phyloP scores from a whole-genome alignment of 2,329 filamentous ascomycete genomes.

The Penicillium carneum region DNA sequence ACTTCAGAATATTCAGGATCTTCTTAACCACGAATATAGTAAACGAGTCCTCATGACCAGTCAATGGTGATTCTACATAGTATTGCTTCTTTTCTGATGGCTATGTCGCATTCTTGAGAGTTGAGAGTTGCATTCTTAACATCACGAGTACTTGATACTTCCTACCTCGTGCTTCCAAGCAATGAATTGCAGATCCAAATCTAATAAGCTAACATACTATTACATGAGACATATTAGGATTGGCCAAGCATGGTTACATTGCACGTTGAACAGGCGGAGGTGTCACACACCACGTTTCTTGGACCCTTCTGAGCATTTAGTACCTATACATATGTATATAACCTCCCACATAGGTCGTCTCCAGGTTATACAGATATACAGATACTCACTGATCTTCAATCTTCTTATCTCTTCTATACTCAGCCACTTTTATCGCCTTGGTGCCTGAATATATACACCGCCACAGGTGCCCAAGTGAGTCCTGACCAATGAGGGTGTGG shows the following conservation, averaged over 20 bases:
- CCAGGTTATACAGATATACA: not conserved
- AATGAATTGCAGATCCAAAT: not conserved
- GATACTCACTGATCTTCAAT: too few relatives aligned
- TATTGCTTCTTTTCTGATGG: not conserved
- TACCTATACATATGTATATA: slow-evolving; percentile 1
- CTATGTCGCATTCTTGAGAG: slow-evolving; percentile 6
- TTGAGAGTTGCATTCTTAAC: slow-evolving; percentile 2
- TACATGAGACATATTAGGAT: not conserved
- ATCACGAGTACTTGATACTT: slow-evolving; percentile 10
- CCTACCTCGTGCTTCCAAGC: not conserved
- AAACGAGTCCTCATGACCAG: not conserved
- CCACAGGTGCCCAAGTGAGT: slow-evolving; percentile 22
- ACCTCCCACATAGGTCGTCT: not conserved
- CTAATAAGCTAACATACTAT: not conserved
- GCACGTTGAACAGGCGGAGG: slow-evolving; percentile 27
- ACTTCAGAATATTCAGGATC: not conserved
- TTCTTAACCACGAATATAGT: not conserved
- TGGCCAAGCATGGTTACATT: not conserved
- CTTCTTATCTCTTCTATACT: not conserved
- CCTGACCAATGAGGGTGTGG: slow-evolving; percentile 28
- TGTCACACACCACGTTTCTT: slow-evolving; percentile 28
- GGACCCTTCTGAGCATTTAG: not conserved
- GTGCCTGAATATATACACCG: slow-evolving; percentile 15
- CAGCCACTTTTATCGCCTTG: slow-evolving; percentile 10
- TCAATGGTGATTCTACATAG: not conserved